Base-by-base conservation (phyloP, 139 green algal genomes). In the Prasinococcaceae sp. region DNA sequence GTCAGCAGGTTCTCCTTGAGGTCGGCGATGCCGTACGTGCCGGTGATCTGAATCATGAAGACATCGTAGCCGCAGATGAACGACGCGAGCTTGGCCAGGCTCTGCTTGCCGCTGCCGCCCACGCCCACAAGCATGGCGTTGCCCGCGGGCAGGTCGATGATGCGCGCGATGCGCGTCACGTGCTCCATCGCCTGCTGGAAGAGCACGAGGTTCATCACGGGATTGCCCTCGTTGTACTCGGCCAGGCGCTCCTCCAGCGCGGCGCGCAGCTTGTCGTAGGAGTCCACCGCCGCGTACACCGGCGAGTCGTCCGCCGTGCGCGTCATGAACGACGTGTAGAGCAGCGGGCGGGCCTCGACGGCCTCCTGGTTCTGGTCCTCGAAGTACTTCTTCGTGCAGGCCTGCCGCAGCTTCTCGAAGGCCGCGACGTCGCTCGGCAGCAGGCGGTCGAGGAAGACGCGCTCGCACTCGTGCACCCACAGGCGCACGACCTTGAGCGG, bases 201-300 rank as follows among this genome's bases (percentile, higher is more conserved):
- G 17, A 93, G 68, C 43, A 93, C 82, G 40, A 94, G 64, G 28
- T 92, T 73, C 77, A 86, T 86, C 19, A 37, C 71, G 6, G 80
- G 66, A 60, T 93, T 86, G 48, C 30, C 72, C 29, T 92, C 82
- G 50, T 93, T 94, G 74, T 94, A 88, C 69, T 93, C 83, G 4
- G 55, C 45, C 44, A 94, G 60, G 60, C 79, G 80, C 28, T 84
- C 75, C 22, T 92, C 75, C 47, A 94, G 64, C 17, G 58, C 50
- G 53, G 77, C 79, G 27, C 76, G 73, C 23, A 94, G 64, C 1
- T 53, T 30, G 22, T 79, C 73, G 30, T 72, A 73, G 0, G 46
- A 47, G 3, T 60, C 36, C 2, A 69, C 51, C 10, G 36, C 25
- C 3, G 56, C 46, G 62, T 90, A 88, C 6, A 81, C 2, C 0